phyloP scores from a whole-genome alignment of 371 early-diverging fungal genomes.

The Dichotomocladium elegans region DNA sequence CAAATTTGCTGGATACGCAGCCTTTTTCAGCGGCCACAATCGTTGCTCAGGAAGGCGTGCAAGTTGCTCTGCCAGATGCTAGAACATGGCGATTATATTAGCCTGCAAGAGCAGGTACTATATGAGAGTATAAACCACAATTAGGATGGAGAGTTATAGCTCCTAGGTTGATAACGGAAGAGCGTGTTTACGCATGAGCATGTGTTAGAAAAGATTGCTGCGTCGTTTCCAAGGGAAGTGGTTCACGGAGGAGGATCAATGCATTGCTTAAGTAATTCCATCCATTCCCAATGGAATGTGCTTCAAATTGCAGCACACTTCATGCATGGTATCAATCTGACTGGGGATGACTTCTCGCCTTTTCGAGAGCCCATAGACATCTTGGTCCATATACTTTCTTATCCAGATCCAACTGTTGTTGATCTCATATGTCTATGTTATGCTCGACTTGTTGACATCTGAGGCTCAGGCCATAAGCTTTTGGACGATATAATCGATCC shows the following conservation, averaged over 20 bases:
- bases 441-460: slow-evolving; percentile 60
- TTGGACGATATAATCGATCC: slow-evolving; percentile 47
- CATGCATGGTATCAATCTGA: slow-evolving; percentile 50
- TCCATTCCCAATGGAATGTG: slow-evolving; percentile 79
- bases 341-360: slow-evolving; percentile 39
- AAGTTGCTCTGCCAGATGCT: slow-evolving; percentile 71
- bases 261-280: slow-evolving; percentile 80
- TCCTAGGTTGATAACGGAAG: no score
- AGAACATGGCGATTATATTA: slow-evolving; percentile 79
- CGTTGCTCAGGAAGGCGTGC: slow-evolving; percentile 61
- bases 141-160: not conserved
- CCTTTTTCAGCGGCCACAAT: slow-evolving; percentile 61
- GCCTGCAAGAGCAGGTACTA: slow-evolving; percentile 84
- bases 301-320: slow-evolving; percentile 75
- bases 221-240: slow-evolving; percentile 66
- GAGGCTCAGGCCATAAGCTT: slow-evolving; percentile 40
- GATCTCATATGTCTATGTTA: slow-evolving; percentile 66
- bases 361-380: slow-evolving; percentile 64
- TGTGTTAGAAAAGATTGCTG: slow-evolving; percentile 70
- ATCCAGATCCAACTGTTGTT: slow-evolving; percentile 68
- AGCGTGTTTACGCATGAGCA: no score
- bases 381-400: slow-evolving; percentile 58
- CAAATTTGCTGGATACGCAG: slow-evolving; percentile 82
- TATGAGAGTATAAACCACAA: slow-evolving; percentile 32
- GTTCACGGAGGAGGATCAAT: slow-evolving; percentile 71